Base-by-base conservation (phyloP, 1,284 basidiomycete species). In the Pyrrhoderma lamaoense region DNA sequence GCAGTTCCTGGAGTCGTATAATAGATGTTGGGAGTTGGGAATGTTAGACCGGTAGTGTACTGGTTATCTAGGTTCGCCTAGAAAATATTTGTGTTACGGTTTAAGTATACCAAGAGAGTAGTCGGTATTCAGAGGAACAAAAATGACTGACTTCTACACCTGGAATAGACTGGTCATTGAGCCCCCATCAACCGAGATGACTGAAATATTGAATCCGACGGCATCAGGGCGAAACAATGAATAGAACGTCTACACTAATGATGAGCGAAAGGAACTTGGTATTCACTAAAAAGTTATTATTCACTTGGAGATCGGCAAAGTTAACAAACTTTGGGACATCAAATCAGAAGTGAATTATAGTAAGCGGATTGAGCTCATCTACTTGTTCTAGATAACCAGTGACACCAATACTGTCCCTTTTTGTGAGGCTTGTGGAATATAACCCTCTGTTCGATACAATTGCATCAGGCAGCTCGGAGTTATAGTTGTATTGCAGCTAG, bases 41-140 rank as follows among this genome's bases (percentile, higher is more conserved):
- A 64, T 13, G 51, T 44, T 19, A 67, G 49, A 3, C 62, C 50
- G 7, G 55, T 60, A 21, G 64, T 55, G 7, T 62, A 61, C 54
- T 66, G 61, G n/a, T 64, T 60, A 42, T 67, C 65, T 37, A 67
- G 52, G 54, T 64, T 62, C 19, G 66, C 66, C 53, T 57, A 60
- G 16, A 14, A 14, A 34, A 31, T n/a, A n/a, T n/a, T n/a, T n/a
- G n/a, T n/a, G n/a, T n/a, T n/a, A n/a, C n/a, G n/a, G n/a, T n/a
- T n/a, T n/a, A n/a, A 37, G 34, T 45, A 22, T 45, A 45, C 21
- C 14, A 37, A 48, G 13, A 22, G 7, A 46, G 23, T 18, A 51
- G 52, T 47, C 3, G 58, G n/a, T 60, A 34, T 57, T 58, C 21
- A 57, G 53, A 37, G 27, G 21, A 42, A 64, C 52, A n/a, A n/a